Percentiles rank a stretch among this genome's conserved stretches.
Evolutionary conservation across 352 stramenopile species (phyloP).

Genomic region (Phytophthora uliginosa): DNA sequence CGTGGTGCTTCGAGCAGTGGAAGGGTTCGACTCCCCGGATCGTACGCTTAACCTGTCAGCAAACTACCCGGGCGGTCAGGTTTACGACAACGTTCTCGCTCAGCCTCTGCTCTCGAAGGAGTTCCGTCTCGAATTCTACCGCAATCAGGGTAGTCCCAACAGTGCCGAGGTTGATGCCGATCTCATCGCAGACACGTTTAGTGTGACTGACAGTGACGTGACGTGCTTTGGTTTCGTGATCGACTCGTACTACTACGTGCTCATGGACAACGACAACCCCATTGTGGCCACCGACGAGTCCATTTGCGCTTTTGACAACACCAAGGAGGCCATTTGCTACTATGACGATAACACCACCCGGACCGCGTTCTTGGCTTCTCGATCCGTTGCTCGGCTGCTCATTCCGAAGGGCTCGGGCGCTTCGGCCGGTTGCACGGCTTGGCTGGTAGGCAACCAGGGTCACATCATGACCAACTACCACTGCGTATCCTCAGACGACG

Average conservation of each 20-base stretch:
- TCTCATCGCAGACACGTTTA: conserved; percentile 19
- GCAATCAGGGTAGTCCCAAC: conserved; percentile 31
- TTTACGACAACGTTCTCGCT: conserved; percentile 40
- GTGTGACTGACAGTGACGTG: conserved; percentile 25
- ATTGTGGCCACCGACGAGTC: conserved; percentile 55
- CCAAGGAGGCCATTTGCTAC: conserved; percentile 68
- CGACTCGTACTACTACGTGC: conserved; percentile 59
- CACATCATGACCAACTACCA: conserved; percentile 84
- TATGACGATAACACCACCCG: conserved; percentile 40
- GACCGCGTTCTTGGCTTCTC: conserved; percentile 47
- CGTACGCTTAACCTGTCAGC: conserved; percentile 51
- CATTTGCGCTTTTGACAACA: conserved; percentile 72
- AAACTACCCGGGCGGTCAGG: conserved; percentile 38
- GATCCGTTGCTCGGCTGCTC: conserved; percentile 59
- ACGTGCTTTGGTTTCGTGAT: conserved; percentile 69
- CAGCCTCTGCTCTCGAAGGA: conserved; percentile 57
- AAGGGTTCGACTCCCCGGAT: conserved; percentile 49
- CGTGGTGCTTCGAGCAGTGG: conserved; percentile 57
- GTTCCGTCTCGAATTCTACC: conserved; percentile 69
- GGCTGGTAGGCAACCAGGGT: conserved; percentile 64
- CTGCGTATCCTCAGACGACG: conserved; percentile 55
- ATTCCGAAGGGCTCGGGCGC: conserved; percentile 52
- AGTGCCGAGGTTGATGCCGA: neutral
- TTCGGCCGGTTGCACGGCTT: conserved; percentile 61
- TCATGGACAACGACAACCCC: conserved; percentile 48